Conservation (phyloP, 2,329 filamentous ascomycete genomes). For the Lasiodiplodia sp. region DNA sequence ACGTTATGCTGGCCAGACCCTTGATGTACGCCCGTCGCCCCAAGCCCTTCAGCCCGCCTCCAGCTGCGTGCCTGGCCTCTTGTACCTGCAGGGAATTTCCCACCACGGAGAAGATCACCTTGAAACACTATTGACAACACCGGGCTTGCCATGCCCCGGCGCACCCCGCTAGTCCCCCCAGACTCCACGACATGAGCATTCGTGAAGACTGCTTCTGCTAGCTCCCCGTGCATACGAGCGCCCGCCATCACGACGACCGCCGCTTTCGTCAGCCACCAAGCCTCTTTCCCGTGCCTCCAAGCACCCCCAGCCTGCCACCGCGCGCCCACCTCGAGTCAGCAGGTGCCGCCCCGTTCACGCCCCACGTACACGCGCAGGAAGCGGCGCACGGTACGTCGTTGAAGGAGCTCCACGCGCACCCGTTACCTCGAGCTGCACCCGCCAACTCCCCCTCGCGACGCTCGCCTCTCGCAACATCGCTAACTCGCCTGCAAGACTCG, state of each 20-base stretch:
- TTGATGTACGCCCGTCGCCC: neutral
- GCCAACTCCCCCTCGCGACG: constrained; percentile 8
- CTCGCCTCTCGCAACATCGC: constrained; percentile 21
- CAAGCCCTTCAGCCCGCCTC: constrained; percentile 1
- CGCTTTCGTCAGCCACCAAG: constrained; percentile 14
- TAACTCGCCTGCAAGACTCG: constrained; percentile 15
- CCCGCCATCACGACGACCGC: neutral
- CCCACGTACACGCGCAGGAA: constrained; percentile 19
- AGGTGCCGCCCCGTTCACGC: constrained; percentile 7
- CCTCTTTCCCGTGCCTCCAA: constrained; percentile 4
- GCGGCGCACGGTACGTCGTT: constrained; percentile 18
- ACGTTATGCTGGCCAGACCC: constrained; percentile 13
- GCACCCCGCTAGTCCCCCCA: constrained; percentile 16
- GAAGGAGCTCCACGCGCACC: constrained; percentile 14
- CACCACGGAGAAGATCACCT: neutral
- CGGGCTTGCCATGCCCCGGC: constrained; percentile 16
- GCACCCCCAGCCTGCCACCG: neutral
- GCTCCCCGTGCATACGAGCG: constrained; percentile 23
- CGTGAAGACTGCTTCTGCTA: neutral
- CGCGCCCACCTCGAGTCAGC: constrained; percentile 18
- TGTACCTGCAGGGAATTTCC: constrained; percentile 17
- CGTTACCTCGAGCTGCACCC: constrained; percentile 3
- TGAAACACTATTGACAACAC: constrained; percentile 12
- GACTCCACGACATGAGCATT: neutral
- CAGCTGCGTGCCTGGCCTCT: constrained; percentile 14